phyloP scores from a whole-genome alignment of 805 yeast genomes.

The Metschnikowia colocasiae region DNA sequence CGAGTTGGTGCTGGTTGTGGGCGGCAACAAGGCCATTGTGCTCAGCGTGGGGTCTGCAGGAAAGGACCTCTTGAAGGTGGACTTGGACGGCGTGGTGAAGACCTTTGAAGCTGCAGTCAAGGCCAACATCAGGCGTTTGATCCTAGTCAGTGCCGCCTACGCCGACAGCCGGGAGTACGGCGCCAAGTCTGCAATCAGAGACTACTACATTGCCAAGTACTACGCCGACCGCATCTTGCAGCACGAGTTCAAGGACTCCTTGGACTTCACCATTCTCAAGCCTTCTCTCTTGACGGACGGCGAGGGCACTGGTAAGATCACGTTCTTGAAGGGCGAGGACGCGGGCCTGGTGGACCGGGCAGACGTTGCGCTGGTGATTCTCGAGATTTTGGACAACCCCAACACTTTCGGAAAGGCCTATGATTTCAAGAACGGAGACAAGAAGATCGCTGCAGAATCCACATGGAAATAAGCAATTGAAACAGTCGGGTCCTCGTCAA shows the following conservation, averaged over 20 bases:
- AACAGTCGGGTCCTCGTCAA: no score
- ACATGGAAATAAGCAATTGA: constrained; percentile 11
- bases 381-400: constrained; percentile 33
- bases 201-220: constrained; percentile 59
- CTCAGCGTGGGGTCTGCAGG: constrained; percentile 66
- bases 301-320: constrained; percentile 42
- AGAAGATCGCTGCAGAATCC: constrained; percentile 20
- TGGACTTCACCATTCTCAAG: constrained; percentile 55
- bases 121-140: constrained; percentile 42
- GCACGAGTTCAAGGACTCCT: constrained; percentile 32
- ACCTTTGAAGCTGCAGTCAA: constrained; percentile 50
- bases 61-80: constrained; percentile 49
- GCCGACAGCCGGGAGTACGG: constrained; percentile 47
- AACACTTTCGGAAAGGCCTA: constrained; percentile 41
- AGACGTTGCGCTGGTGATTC: constrained; percentile 52
- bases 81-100: constrained; percentile 59
- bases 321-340: constrained; percentile 24
- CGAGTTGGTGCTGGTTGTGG: constrained; percentile 34
- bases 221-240: constrained; percentile 50
- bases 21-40: constrained; percentile 53
- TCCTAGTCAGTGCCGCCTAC: constrained; percentile 54
- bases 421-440: constrained; percentile 43
- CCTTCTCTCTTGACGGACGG: constrained; percentile 47
- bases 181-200: constrained; percentile 30
- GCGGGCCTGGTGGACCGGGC: constrained; percentile 39